Conservation (phyloP, 2,329 filamentous ascomycete species). For the Pestalotiopsis sp. region DNA sequence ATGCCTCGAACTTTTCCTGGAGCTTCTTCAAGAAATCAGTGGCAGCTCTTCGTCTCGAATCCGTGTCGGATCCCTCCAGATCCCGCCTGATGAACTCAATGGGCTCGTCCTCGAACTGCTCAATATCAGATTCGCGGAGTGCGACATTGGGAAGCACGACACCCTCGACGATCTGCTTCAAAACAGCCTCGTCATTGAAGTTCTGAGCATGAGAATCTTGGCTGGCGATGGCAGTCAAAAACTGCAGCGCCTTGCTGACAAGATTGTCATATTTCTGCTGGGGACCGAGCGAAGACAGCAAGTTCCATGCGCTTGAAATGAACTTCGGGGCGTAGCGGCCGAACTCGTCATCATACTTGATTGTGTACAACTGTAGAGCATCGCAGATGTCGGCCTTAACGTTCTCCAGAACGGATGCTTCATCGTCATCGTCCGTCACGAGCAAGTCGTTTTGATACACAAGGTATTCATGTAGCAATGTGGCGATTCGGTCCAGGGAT, state of each 20-base stretch:
- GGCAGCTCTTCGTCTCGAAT: slow-evolving; percentile 87
- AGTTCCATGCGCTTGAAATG: slow-evolving; percentile 86
- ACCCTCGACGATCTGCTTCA: slow-evolving; percentile 91
- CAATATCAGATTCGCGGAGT: slow-evolving; percentile 88
- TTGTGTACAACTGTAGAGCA: slow-evolving; percentile 82
- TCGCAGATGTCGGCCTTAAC: slow-evolving; percentile 95
- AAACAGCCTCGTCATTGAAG: slow-evolving; percentile 80
- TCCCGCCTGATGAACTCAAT: slow-evolving; percentile 97
- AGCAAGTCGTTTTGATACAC: slow-evolving; percentile 84
- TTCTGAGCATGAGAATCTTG: slow-evolving; percentile 76
- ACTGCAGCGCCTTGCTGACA: slow-evolving; percentile 92
- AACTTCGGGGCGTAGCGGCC: slow-evolving; percentile 78
- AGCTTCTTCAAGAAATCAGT: slow-evolving; percentile 92
- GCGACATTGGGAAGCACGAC: slow-evolving; percentile 93
- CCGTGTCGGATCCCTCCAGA: slow-evolving; percentile 92
- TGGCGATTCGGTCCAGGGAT: slow-evolving; percentile 75
- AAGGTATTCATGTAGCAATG: slow-evolving; percentile 88
- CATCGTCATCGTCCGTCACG: slow-evolving; percentile 84
- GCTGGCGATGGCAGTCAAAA: slow-evolving; percentile 85
- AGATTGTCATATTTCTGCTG: slow-evolving; percentile 94
- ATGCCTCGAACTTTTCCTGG: slow-evolving; percentile 82
- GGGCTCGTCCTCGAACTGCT: slow-evolving; percentile 96
- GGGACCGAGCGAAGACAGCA: slow-evolving; percentile 82
- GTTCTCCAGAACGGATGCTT: slow-evolving; percentile 80
- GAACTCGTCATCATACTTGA: slow-evolving; percentile 96